Conservation (phyloP, 768 basidiomycete species). For the Pisolithus microcarpus region DNA sequence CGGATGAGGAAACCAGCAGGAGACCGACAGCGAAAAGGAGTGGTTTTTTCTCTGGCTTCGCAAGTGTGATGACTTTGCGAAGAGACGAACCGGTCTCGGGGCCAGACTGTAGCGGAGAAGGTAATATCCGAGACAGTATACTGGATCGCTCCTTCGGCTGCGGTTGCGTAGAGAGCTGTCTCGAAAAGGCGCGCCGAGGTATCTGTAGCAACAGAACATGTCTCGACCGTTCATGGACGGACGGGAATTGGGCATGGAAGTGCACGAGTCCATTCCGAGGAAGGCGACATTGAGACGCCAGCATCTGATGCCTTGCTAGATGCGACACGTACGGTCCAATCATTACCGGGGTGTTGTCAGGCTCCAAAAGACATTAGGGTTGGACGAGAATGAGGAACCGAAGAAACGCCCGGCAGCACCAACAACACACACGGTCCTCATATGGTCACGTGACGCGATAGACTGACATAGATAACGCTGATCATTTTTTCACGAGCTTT, state of each 20-base stretch:
- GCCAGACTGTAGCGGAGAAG: slow-evolving; percentile 28
- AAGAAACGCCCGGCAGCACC: no score
- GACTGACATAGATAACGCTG: no score
- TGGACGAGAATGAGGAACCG: neutral
- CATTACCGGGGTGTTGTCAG: slow-evolving; percentile 2
- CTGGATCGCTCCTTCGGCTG: slow-evolving; percentile 1
- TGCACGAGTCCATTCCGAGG: neutral
- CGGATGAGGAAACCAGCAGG: slow-evolving; percentile 78
- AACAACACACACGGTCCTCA: no score
- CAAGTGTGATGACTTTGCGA: slow-evolving; percentile 68
- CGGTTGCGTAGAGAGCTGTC: slow-evolving; percentile 10
- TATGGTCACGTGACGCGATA: no score
- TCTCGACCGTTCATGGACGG: neutral
- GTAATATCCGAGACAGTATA: slow-evolving; percentile 22
- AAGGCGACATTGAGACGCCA: slow-evolving; percentile 2
- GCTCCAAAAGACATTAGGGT: slow-evolving; percentile 1
- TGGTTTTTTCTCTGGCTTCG: slow-evolving; percentile 75
- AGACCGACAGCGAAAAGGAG: slow-evolving; percentile 70
- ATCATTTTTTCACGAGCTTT: no score
- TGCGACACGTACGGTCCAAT: slow-evolving; percentile 4
- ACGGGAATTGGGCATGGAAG: neutral
- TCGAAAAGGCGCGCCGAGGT: slow-evolving; percentile 2
- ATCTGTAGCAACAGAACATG: neutral
- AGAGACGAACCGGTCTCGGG: slow-evolving; percentile 54
- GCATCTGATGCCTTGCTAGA: slow-evolving; percentile 6